Evolutionary conservation across 1,284 basidiomycete genomes (phyloP).

Genomic region (Sporisorium reilianum): DNA sequence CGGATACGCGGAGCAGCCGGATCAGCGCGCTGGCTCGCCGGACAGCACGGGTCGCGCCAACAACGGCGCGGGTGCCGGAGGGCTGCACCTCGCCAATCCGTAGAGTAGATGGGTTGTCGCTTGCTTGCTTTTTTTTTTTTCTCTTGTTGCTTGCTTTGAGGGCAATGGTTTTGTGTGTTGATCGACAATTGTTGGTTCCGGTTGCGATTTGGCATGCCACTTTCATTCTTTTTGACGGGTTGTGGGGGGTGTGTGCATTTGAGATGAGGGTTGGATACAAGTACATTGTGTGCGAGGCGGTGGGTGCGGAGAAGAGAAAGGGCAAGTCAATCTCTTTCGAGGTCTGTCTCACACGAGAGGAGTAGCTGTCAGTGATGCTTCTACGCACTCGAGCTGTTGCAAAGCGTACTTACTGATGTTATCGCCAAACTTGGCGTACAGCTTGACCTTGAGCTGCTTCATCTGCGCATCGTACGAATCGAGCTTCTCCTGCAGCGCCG

Average conservation of each 20-base stretch:
- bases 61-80: conserved; percentile 11
- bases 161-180: neutral
- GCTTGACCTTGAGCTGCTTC: conserved; percentile 85
- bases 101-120: conserved; percentile 4
- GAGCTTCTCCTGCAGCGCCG: conserved; percentile 74
- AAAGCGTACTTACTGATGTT: conserved; percentile 76
- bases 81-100: conserved; percentile 49
- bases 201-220: neutral
- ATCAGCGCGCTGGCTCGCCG: conserved; percentile 37
- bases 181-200: neutral
- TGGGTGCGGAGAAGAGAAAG: neutral
- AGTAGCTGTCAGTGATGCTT: conserved; percentile 8
- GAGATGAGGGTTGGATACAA: conserved; percentile 13
- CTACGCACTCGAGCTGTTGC: neutral
- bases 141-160: neutral
- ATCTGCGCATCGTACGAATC: conserved; percentile 84
- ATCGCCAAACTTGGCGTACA: conserved; percentile 93
- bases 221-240: neutral
- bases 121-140: neutral
- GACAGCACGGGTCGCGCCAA: conserved; percentile 5
- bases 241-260: neutral
- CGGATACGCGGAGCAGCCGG: conserved; percentile 5
- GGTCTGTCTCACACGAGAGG: conserved; percentile 21
- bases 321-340: conserved; percentile 47
- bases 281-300: conserved; percentile 4